phyloP scores from a whole-genome alignment of 78 protist species.

The Dictyostelium firmibasis region DNA sequence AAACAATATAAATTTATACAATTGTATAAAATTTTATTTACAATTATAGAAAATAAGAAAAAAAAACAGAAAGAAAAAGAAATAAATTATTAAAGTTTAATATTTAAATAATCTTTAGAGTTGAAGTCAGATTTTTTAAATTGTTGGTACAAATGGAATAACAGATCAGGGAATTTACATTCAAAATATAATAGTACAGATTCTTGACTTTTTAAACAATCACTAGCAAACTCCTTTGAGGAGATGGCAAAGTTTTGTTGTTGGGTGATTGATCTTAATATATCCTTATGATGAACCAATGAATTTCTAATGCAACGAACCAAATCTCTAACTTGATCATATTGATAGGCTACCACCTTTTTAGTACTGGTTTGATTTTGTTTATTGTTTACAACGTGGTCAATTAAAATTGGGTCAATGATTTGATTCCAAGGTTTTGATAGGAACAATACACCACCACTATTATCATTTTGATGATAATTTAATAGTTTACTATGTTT shows the following conservation, averaged over 20 bases:
- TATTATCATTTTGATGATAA: background rate
- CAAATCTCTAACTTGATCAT: slow-evolving; percentile 16
- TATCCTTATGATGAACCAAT: slow-evolving; percentile 33
- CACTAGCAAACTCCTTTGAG: background rate
- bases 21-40: too few relatives aligned
- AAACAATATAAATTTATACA: too few relatives aligned
- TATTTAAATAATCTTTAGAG: background rate
- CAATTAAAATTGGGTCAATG: background rate
- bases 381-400: background rate
- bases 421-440: slow-evolving; percentile 49
- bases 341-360: slow-evolving; percentile 6
- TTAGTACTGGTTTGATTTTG: background rate
- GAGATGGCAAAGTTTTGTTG: background rate
- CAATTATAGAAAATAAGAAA: background rate
- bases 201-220: background rate
- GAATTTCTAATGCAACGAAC: slow-evolving; percentile 41
- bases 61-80: background rate
- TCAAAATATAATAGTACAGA: slow-evolving; percentile 24
- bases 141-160: slow-evolving; percentile 3
- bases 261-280: background rate
- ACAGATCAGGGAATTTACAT: slow-evolving; percentile 2
- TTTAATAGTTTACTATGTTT: background rate
- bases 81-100: background rate
- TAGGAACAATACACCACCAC: background rate
- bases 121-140: background rate